Evolutionary conservation across 2,329 filamentous ascomycete species (phyloP), one percentile per base, ranked within the genome.

Genomic region (Diaporthe sp.): DNA sequence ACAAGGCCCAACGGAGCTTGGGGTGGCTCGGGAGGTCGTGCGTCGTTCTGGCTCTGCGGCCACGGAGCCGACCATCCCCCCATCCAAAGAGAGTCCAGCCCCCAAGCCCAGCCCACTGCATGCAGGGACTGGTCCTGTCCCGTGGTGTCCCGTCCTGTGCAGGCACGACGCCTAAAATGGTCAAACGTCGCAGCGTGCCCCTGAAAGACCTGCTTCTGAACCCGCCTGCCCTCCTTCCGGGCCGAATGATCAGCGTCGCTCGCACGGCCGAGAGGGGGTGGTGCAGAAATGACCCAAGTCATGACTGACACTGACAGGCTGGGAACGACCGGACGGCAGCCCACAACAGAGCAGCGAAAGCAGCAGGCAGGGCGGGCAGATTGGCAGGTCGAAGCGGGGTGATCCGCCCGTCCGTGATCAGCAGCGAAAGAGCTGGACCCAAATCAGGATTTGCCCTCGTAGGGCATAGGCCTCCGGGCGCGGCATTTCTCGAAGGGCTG

Each of bases 351-450:
- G n/a, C 49, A 53, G n/a, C n/a, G 17, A 13, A 37, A 37, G 42
- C 25, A 31, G 25, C 28, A 65, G 13, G 7, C 62, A 53, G 46
- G 22, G 13, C 57, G 42, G 57, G 19, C 57, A 31, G 53, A 25
- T 22, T 34, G 57, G 34, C 62, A 53, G 13, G 22, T 68, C 31
- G 62, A 68, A 53, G 62, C 62, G 62, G 46, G 62, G 65, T 53
- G 65, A 53, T 68, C 65, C 65, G 65, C 46, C 65, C 65, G 65
- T 68, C 65, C 65, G 65, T 53, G 65, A 68, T 68, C 65, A 68
- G 65, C 65, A 37, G 7, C 2, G 44, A 65, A 34, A 13, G 7
- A 25, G 62, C 62, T 51, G 62, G 62, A 12, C 31, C 46, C 65
- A 65, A 68, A 68, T 53, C 65, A 53, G 65, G 65, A 68, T 68